Base-by-base conservation (phyloP, 495 filamentous ascomycete species). In the Chaetomium fimeti region DNA sequence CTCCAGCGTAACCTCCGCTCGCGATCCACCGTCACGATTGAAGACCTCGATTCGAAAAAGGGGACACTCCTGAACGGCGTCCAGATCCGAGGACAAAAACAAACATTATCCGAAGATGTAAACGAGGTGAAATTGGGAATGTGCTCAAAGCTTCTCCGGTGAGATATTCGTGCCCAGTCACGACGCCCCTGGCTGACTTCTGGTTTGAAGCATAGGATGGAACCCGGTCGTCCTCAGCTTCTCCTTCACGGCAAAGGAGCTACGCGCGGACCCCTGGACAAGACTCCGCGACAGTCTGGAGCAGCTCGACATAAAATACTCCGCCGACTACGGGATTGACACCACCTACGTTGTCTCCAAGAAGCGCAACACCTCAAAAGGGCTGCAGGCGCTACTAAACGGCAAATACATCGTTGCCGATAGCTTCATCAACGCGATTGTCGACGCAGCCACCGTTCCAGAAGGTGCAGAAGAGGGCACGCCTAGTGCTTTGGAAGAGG, bases 321-420 rank as follows among this genome's bases (percentile, higher is more conserved):
- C 90, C 48, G 79, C 83, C 22, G 85, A 88, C 18, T 98, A 90
- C 72, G 78, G 92, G 3, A 73, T 82, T 43, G 74, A 80, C 0
- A 97, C 94, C 0, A 95, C 93, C 0, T 93, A 98, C 74, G 88
- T 96, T 22, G 87, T 98, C 22, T 87, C 91, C 18, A 88, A 85
- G 71, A 97, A 96, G 75, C 84, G 94, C 47, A 98, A 98, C 75
- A 92, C 89, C 0, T 84, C 92, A 3, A 91, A 90, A 64, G 89
- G 88, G 0, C 76, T 98, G 5, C 92, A 96, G 70, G 93, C 91
- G n/a, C 80, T 98, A 25, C 86, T 97, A 56, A 89, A 93, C 66
- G 92, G 83, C 15, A 89, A 83, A 79, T 86, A 87, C 66, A 88
- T 98, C 54, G 93, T 97, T 15, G 85, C 87, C 11, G 84, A 91